These are phyloP conservation scores for Tulasnella sp. DNA, from an alignment of 768 basidiomycete species.

Conservation along the genomic window DNA sequence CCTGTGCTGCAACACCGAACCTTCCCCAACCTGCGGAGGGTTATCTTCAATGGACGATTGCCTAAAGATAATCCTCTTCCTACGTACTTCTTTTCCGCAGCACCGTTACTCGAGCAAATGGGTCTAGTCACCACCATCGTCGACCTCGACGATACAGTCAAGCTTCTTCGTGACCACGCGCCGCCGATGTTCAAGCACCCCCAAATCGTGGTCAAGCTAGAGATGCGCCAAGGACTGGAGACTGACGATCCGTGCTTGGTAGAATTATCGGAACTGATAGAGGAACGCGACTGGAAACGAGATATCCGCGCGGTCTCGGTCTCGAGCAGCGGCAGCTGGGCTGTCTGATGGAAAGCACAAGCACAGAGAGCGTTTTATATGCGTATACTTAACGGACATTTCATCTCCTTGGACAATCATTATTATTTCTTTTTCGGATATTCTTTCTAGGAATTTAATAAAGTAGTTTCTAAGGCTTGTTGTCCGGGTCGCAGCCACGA, in stretches of 20 bases:
- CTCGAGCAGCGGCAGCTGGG: neutral
- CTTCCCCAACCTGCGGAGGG: neutral
- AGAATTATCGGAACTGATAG: neutral
- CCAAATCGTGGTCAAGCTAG: neutral
- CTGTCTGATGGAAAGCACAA: neutral
- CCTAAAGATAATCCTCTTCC: constrained; percentile 4
- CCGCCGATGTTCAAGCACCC: neutral
- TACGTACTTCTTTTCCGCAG: neutral
- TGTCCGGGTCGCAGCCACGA: too few relatives aligned
- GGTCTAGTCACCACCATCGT: neutral
- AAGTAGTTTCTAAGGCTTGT: too few relatives aligned
- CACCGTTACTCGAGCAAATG: neutral
- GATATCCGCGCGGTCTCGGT: constrained; percentile 9
- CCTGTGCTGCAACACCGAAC: neutral
- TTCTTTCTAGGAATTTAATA: too few relatives aligned
- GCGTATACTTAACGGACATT: neutral
- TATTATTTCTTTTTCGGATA: too few relatives aligned
- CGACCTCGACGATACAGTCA: neutral
- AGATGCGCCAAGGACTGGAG: neutral
- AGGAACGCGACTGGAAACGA: neutral
- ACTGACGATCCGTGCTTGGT: neutral
- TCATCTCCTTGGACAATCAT: neutral
- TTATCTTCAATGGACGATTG: neutral
- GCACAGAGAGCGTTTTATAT: neutral
- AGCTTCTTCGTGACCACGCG: neutral